phyloP scores from a whole-genome alignment of 1,284 basidiomycete species.

The Neonothopanus nambi region DNA sequence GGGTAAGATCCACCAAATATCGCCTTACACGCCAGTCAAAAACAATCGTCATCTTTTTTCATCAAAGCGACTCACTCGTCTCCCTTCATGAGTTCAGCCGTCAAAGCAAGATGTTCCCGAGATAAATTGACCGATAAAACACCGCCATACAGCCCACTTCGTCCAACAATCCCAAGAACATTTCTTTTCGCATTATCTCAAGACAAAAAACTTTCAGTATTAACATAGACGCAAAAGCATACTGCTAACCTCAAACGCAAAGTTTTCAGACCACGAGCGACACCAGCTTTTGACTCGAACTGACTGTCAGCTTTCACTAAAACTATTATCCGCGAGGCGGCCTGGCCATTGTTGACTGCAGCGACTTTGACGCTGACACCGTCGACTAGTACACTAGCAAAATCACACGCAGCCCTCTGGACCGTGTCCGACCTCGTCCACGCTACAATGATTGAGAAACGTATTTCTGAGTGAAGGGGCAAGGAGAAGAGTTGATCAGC shows the following conservation, averaged over 20 bases:
- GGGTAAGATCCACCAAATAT: conserved; percentile 87
- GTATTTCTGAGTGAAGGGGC: no score
- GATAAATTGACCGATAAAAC: conserved; percentile 85
- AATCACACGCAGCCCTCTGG: conserved; percentile 63
- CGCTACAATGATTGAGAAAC: conserved; percentile 55
- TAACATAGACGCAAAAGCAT: neutral
- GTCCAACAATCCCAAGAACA: conserved; percentile 87
- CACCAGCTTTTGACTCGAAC: conserved; percentile 83
- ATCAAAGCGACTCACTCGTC: conserved; percentile 80
- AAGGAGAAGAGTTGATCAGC: no score
- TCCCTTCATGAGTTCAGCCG: conserved; percentile 92
- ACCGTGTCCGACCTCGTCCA: conserved; percentile 59
- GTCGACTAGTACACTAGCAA: conserved; percentile 82
- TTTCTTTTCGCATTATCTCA: conserved; percentile 86
- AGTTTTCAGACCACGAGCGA: conserved; percentile 94
- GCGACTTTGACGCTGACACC: conserved; percentile 83
- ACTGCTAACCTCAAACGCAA: conserved; percentile 86
- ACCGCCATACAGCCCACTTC: conserved; percentile 94
- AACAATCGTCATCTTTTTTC: no score
- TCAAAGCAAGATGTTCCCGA: conserved; percentile 90
- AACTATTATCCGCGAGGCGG: conserved; percentile 84
- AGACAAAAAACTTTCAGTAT: neutral
- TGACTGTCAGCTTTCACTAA: conserved; percentile 90
- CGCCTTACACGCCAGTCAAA: conserved; percentile 45
- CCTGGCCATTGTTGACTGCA: conserved; percentile 77